Conservation (phyloP, 495 filamentous ascomycete species). For the Oleoguttula mirabilis region DNA sequence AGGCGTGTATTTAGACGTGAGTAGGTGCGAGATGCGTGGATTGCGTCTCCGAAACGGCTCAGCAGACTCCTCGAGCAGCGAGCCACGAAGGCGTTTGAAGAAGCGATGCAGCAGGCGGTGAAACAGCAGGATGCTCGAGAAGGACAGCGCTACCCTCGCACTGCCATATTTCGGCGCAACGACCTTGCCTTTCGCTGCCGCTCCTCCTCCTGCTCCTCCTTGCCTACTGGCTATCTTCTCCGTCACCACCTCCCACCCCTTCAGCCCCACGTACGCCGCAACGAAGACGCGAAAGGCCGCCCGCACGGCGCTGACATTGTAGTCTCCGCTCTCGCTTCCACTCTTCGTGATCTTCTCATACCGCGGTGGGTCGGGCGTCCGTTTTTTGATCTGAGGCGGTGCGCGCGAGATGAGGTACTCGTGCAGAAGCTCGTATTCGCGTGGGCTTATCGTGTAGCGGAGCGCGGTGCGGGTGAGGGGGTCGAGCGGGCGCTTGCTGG, state of each 20-base stretch:
- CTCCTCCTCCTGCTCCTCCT: constrained; percentile 20
- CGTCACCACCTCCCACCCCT: constrained; percentile 51
- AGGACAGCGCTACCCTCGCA: constrained; percentile 50
- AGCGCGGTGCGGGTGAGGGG: constrained; percentile 64
- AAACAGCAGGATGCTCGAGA: constrained; percentile 72
- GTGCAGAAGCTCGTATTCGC: constrained; percentile 74
- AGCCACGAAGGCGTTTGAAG: constrained; percentile 63
- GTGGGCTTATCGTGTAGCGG: constrained; percentile 68
- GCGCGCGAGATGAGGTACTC: constrained; percentile 62
- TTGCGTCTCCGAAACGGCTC: constrained; percentile 70
- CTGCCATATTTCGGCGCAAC: not conserved
- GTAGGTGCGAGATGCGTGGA: constrained; percentile 54
- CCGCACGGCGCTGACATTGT: constrained; percentile 68
- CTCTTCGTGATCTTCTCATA: constrained; percentile 41
- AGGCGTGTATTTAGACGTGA: constrained; percentile 74
- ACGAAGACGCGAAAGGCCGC: constrained; percentile 65
- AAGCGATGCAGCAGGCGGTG: constrained; percentile 87
- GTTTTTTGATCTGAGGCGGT: constrained; percentile 40
- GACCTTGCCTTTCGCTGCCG: constrained; percentile 17
- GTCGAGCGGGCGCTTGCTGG: constrained; percentile 30
- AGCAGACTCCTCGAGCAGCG: constrained; percentile 59
- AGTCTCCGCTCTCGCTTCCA: constrained; percentile 43
- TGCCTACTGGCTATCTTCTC: constrained; percentile 17
- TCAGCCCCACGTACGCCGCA: constrained; percentile 54
- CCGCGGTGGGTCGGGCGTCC: constrained; percentile 45